These are phyloP conservation scores for Ilex asprella DNA, from an alignment of 257 asterid species.

Conservation along the genomic window DNA sequence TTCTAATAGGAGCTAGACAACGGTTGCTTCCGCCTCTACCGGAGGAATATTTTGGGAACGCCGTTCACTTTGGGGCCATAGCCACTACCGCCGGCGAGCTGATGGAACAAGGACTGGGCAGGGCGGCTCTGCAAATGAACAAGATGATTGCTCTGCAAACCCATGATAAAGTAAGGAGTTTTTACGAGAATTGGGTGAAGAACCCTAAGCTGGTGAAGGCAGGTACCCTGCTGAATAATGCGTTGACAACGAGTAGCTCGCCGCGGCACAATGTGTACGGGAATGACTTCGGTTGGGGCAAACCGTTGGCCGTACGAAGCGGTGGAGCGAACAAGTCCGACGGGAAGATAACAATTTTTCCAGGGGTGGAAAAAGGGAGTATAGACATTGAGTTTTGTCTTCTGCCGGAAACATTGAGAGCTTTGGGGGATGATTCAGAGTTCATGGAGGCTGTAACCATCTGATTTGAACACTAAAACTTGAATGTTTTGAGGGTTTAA, in stretches of 20 bases:
- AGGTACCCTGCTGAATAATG: not conserved
- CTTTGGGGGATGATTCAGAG: slow-evolving; percentile 28
- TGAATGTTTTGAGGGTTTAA: too few relatives aligned
- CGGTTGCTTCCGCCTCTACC: slow-evolving; percentile 30
- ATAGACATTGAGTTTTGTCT: slow-evolving; percentile 46
- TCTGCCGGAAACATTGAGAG: slow-evolving; percentile 20
- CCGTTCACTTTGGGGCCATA: not conserved
- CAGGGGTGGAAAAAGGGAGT: slow-evolving; percentile 33
- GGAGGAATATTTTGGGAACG: slow-evolving; percentile 36
- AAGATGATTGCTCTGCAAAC: slow-evolving; percentile 18
- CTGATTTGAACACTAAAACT: not conserved
- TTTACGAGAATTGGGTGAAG: slow-evolving; percentile 20
- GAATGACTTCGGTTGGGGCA: slow-evolving; percentile 54
- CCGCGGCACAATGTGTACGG: slow-evolving; percentile 47
- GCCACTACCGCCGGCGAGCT: not conserved
- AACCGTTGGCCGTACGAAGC: slow-evolving; percentile 39
- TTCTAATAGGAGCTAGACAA: slow-evolving; percentile 20
- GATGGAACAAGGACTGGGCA: slow-evolving; percentile 21
- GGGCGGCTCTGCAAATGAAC: slow-evolving; percentile 22
- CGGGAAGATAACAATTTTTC: slow-evolving; percentile 37
- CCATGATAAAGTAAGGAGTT: not conserved
- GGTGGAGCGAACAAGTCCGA: slow-evolving; percentile 35
- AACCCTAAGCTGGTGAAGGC: slow-evolving; percentile 9
- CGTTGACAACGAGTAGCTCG: slow-evolving; percentile 27
- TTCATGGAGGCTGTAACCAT: slow-evolving; percentile 27